Evolutionary conservation across 495 filamentous ascomycete species (phyloP).

Genomic region (Umbilicaria muhlenbergii): DNA sequence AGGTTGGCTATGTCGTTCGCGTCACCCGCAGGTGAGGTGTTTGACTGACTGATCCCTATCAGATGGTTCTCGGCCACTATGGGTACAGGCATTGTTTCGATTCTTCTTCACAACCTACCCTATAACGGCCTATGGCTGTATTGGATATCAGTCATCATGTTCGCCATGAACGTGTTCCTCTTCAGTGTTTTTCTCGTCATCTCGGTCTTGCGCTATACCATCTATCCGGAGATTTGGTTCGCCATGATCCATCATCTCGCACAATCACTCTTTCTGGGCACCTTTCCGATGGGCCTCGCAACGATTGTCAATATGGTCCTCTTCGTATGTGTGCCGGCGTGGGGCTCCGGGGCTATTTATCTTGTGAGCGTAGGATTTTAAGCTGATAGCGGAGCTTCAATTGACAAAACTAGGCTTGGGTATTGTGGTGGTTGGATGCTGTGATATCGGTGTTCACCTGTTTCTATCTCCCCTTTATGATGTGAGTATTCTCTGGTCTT

Average conservation of each 20-base stretch:
- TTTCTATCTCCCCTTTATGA: constrained; percentile 36
- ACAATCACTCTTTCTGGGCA: constrained; percentile 46
- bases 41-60: background rate
- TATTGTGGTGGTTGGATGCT: constrained; percentile 43
- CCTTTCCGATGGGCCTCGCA: constrained; percentile 46
- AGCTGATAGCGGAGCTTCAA: background rate
- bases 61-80: constrained; percentile 42
- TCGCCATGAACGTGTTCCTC: constrained; percentile 36
- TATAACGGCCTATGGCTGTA: constrained; percentile 38
- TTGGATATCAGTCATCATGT: constrained; percentile 36
- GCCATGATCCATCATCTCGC: constrained; percentile 41
- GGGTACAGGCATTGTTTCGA: constrained; percentile 50
- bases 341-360: constrained; percentile 25
- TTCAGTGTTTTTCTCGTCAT: constrained; percentile 30
- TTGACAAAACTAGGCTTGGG: constrained; percentile 24
- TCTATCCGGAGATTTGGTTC: constrained; percentile 41
- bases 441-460: constrained; percentile 32
- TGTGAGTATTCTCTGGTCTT: constrained; percentile 22
- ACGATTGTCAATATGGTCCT: constrained; percentile 45
- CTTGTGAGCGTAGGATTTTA: constrained; percentile 8
- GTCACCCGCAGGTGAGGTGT: background rate
- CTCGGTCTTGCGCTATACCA: constrained; percentile 34
- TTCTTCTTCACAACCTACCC: constrained; percentile 40
- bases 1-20: background rate
- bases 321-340: constrained; percentile 36